phyloP scores from a whole-genome alignment of 306 rosid species.

The Pterocarpus macrocarpus region DNA sequence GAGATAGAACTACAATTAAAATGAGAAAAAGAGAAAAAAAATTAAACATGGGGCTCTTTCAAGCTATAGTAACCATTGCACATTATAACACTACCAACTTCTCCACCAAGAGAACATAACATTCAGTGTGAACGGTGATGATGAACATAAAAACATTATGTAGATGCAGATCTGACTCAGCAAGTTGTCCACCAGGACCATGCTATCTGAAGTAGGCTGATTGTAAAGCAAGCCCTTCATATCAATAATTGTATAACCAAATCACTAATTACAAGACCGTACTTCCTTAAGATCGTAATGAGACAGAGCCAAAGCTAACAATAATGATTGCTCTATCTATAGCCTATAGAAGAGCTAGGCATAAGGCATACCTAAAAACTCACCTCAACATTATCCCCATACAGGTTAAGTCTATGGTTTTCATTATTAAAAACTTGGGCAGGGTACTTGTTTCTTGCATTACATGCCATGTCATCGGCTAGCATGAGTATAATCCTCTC shows the following conservation, averaged over 20 bases:
- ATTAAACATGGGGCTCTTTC: not conserved
- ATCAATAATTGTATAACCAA: not conserved
- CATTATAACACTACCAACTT: conserved; percentile 1
- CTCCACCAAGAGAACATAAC: conserved; percentile 26
- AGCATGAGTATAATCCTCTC: conserved; percentile 97
- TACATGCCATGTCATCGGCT: conserved; percentile 99
- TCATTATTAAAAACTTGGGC: conserved; percentile 97
- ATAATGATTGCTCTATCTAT: conserved; percentile 7
- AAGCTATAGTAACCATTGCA: not conserved
- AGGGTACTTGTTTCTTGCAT: conserved; percentile 94
- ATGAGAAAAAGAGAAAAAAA: not conserved
- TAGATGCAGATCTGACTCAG: not conserved
- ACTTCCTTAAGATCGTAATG: not conserved
- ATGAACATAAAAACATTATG: conserved; percentile 3
- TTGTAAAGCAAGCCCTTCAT: not conserved
- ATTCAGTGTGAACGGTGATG: not conserved
- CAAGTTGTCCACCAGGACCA: not conserved
- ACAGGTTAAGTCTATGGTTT: conserved; percentile 90
- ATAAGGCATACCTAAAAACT: conserved; percentile 40
- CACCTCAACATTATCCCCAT: conserved; percentile 99
- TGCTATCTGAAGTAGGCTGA: not conserved
- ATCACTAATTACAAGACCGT: not conserved
- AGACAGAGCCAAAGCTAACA: conserved; percentile 28
- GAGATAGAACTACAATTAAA: conserved; percentile 11
- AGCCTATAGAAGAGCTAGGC: conserved; percentile 2